Evolutionary conservation across 768 basidiomycete genomes (phyloP).

Genomic region (Hygrocybe coccinea): DNA sequence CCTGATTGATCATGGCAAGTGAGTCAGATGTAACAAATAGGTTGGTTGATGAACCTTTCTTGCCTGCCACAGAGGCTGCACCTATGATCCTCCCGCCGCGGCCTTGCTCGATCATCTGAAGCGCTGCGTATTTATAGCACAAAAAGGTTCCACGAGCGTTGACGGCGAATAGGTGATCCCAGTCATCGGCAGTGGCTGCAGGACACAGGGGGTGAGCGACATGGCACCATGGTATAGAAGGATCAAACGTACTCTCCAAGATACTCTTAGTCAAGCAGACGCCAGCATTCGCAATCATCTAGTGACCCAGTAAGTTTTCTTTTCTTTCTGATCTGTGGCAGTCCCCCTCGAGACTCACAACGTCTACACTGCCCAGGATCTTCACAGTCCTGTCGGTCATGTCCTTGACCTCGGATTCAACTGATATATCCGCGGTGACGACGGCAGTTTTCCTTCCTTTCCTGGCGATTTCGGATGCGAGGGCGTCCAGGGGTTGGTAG

Average conservation of each 20-base stretch:
- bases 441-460: conserved; percentile 17
- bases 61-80: conserved; percentile 30
- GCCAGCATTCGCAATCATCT: conserved; percentile 36
- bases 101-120: conserved; percentile 53
- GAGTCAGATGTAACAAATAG: not conserved
- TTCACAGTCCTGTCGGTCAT: conserved; percentile 23
- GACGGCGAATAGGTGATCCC: conserved; percentile 42
- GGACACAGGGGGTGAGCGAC: not conserved
- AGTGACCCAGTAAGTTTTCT: not conserved
- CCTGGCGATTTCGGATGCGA: conserved; percentile 24
- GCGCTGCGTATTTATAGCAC: conserved; percentile 61
- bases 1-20: not conserved
- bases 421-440: conserved; percentile 22
- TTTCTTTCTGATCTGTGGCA: not conserved
- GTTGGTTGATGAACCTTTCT: conserved; percentile 19
- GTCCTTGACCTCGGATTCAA: conserved; percentile 25
- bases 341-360: conserved; percentile 14
- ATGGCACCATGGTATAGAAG: not conserved
- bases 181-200: conserved; percentile 32
- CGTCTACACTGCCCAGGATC: conserved; percentile 23
- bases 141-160: conserved; percentile 57
- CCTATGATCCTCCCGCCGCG: conserved; percentile 54
- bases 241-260: conserved; percentile 14
- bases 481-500: conserved; percentile 13
- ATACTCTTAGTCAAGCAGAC: conserved; percentile 16